Conservation (phyloP, 2,329 filamentous ascomycete species). For the Amylocarpus encephaloides region DNA sequence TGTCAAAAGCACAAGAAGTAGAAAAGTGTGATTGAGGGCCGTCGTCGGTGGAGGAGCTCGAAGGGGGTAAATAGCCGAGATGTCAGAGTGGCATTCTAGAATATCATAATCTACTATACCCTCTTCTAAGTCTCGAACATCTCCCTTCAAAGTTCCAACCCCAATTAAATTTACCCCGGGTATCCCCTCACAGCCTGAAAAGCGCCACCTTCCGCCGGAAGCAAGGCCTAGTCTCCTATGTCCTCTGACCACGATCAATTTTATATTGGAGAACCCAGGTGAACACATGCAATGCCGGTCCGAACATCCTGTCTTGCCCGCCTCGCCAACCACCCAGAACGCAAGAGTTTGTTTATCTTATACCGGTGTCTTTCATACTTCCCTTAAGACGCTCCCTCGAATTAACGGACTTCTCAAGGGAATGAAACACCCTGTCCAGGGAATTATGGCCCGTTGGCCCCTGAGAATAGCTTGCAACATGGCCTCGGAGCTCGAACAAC, state of each 20-base stretch:
- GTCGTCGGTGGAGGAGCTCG: background rate
- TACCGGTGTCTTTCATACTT: too few species aligned
- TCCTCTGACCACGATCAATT: background rate
- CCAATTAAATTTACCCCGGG: background rate
- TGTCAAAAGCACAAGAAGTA: background rate
- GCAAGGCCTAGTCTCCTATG: background rate
- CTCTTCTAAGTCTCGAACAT: background rate
- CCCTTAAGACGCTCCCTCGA: too few species aligned
- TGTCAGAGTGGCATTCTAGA: background rate
- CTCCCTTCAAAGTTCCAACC: background rate
- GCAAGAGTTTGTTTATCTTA: too few species aligned
- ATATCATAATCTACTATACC: background rate
- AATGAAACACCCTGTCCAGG: too few species aligned
- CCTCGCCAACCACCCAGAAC: too few species aligned
- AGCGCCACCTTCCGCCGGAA: background rate
- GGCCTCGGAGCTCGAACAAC: too few species aligned
- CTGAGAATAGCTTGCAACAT: too few species aligned
- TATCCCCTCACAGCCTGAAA: conserved; percentile 5
- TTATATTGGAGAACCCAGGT: background rate
- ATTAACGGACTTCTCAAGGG: too few species aligned
- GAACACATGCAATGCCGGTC: too few species aligned
- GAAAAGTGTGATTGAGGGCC: background rate
- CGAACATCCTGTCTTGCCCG: too few species aligned
- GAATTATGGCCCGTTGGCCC: too few species aligned
- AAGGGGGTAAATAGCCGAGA: background rate